phyloP scores from a whole-genome alignment of 768 basidiomycete species.

The Neoboletus brunneissimus region DNA sequence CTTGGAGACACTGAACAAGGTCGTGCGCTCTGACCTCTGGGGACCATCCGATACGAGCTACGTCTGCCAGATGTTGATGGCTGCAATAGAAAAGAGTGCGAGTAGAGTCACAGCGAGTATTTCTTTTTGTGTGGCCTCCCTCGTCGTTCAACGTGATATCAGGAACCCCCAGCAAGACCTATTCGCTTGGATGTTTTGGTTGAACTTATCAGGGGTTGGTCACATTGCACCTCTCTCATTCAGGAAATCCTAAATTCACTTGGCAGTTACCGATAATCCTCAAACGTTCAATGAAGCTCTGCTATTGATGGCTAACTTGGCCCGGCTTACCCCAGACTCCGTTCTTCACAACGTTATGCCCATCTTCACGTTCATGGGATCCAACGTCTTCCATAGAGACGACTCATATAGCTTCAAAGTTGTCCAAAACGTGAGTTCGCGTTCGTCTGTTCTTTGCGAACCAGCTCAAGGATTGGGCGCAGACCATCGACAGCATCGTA shows the following conservation, averaged over 20 bases:
- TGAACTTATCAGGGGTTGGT: constrained; percentile 75
- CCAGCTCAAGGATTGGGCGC: background rate
- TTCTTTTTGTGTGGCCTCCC: background rate
- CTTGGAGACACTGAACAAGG: constrained; percentile 66
- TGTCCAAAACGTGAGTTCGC: constrained; percentile 72
- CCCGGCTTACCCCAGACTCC: constrained; percentile 82
- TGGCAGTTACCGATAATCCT: constrained; percentile 79
- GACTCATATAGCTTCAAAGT: constrained; percentile 95
- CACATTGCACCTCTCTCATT: background rate
- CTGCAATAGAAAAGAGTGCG: constrained; percentile 68
- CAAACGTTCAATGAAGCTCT: constrained; percentile 94
- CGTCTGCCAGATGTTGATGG: constrained; percentile 80
- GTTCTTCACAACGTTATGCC: constrained; percentile 96
- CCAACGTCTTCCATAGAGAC: constrained; percentile 95
- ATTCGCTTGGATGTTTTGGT: constrained; percentile 84
- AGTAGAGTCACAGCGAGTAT: constrained; percentile 50
- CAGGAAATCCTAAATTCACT: background rate
- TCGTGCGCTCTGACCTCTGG: constrained; percentile 54
- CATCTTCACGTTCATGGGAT: constrained; percentile 98
- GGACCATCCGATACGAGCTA: constrained; percentile 69
- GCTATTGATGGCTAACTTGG: constrained; percentile 80
- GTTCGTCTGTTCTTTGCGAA: background rate
- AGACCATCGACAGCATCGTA: constrained; percentile 93
- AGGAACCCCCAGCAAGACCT: constrained; percentile 57
- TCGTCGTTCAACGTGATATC: background rate